Percentiles rank a stretch among this genome's conserved stretches.
These are phyloP conservation scores for Suillus cothurnatus DNA, from an alignment of 768 basidiomycete genomes.

Conservation along the genomic window DNA sequence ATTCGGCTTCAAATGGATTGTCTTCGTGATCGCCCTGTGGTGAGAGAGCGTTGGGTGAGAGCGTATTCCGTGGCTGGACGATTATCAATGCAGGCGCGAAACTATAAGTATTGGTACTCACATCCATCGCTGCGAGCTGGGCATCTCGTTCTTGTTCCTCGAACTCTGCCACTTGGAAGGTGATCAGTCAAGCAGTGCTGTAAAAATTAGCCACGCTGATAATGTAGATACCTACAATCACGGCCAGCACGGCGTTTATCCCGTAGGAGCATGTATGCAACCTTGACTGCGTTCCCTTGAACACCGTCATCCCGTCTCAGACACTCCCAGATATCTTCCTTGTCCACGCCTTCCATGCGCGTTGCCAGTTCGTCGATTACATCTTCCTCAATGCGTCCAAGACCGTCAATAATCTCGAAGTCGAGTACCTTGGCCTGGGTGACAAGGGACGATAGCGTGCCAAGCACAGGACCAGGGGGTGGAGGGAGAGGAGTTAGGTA, in stretches of 20 bases:
- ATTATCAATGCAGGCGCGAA: conserved; percentile 12
- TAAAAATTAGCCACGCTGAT: conserved; percentile 2
- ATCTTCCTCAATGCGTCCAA: conserved; percentile 91
- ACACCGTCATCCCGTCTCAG: conserved; percentile 81
- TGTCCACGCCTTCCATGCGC: conserved; percentile 72
- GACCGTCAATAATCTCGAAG: conserved; percentile 86
- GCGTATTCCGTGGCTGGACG: conserved; percentile 63
- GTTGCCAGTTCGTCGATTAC: conserved; percentile 81
- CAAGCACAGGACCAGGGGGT: conserved; percentile 74
- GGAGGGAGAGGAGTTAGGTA: conserved; percentile 88
- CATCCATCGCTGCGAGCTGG: conserved; percentile 78
- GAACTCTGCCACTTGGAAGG: conserved; percentile 61
- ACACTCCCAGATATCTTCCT: conserved; percentile 88
- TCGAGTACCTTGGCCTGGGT: conserved; percentile 67
- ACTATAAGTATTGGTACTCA: conserved; percentile 44
- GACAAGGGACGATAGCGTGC: conserved; percentile 72
- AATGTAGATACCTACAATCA: conserved; percentile 64
- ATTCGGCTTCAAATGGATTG: conserved; percentile 82
- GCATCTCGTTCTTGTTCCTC: conserved; percentile 89
- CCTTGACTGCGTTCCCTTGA: conserved; percentile 92
- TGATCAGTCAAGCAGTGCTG: conserved; percentile 18
- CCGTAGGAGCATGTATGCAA: conserved; percentile 91
- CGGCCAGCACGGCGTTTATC: conserved; percentile 85
- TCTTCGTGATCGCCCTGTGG: conserved; percentile 67
- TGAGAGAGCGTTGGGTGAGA: conserved; percentile 69